A percentile compares a stretch with the other conserved stretches of the same genome.
Conservation (phyloP, 495 filamentous ascomycete genomes). For the Cercophora sp. region DNA sequence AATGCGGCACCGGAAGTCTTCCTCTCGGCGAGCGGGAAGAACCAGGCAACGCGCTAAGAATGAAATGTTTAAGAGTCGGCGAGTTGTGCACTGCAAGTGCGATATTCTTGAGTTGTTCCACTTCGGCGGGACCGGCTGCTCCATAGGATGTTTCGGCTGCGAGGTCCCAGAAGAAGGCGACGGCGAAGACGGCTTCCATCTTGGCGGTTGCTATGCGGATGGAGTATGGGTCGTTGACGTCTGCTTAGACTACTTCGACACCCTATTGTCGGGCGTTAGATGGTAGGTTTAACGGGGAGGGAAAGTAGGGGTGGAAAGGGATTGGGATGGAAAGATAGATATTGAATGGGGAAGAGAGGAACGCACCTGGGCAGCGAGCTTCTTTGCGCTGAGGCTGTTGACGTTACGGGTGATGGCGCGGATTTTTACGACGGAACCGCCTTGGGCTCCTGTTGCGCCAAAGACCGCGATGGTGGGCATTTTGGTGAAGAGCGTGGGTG, state of each 20-base stretch:
- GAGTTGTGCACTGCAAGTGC: neutral
- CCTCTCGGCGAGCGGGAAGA: neutral
- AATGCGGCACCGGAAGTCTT: slow-evolving; percentile 11
- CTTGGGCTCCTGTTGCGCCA: slow-evolving; percentile 1
- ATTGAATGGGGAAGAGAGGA: neutral
- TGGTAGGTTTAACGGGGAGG: neutral
- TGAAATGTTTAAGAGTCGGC: slow-evolving; percentile 7
- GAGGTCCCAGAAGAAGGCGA: slow-evolving; percentile 3
- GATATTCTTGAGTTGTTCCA: slow-evolving; percentile 9
- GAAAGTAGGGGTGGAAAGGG: neutral
- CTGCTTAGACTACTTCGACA: slow-evolving; percentile 2
- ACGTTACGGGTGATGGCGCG: slow-evolving; percentile 3
- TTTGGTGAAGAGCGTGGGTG: neutral
- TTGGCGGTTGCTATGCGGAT: neutral
- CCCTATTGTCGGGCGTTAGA: neutral
- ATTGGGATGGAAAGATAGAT: neutral
- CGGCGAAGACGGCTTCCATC: neutral
- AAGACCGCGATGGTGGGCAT: slow-evolving; percentile 6
- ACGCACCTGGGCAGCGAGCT: slow-evolving; percentile 22
- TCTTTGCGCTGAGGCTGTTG: neutral
- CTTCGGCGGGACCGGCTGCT: slow-evolving; percentile 10
- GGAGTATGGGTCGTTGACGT: neutral
- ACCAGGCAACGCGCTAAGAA: slow-evolving; percentile 10
- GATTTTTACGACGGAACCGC: slow-evolving; percentile 2
- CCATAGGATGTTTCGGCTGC: neutral